Conservation (phyloP, 148 eudicot genomes). For the Diospyros kaki region DNA sequence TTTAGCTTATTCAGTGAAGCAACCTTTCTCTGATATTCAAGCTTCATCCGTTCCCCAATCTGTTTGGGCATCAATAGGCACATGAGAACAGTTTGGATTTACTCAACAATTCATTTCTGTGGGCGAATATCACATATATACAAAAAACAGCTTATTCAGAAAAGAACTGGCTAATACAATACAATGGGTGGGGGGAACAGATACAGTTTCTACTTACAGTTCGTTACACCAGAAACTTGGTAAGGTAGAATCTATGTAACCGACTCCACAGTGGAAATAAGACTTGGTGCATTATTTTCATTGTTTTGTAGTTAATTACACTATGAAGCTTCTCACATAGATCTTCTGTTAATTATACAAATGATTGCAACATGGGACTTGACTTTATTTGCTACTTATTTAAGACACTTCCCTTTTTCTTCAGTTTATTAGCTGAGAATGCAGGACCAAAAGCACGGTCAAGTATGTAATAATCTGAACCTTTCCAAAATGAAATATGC, state of each 20-base stretch:
- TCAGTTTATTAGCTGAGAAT: not conserved
- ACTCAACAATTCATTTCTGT: not conserved
- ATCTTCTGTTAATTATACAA: not conserved
- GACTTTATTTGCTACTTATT: not conserved
- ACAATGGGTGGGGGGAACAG: not conserved
- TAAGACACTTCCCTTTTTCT: not conserved
- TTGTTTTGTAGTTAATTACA: not conserved
- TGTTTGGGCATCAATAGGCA: constrained; percentile 29
- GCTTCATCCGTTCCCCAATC: constrained; percentile 93
- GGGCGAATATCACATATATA: not conserved
- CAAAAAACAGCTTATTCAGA: not conserved
- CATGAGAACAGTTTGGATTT: not conserved
- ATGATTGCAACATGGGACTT: not conserved
- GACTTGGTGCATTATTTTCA: too few relatives aligned
- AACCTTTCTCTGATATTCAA: constrained; percentile 86
- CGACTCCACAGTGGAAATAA: too few relatives aligned
- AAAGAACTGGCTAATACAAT: not conserved
- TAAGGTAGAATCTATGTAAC: not conserved
- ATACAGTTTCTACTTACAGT: not conserved
- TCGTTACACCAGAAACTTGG: too few relatives aligned
- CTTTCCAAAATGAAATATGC: not conserved
- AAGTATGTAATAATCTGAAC: not conserved
- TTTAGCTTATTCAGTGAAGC: constrained; percentile 76
- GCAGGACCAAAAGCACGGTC: not conserved
- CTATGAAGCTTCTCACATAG: not conserved